phyloP scores from a whole-genome alignment of 352 stramenopile species.

The Phytophthora megakarya region DNA sequence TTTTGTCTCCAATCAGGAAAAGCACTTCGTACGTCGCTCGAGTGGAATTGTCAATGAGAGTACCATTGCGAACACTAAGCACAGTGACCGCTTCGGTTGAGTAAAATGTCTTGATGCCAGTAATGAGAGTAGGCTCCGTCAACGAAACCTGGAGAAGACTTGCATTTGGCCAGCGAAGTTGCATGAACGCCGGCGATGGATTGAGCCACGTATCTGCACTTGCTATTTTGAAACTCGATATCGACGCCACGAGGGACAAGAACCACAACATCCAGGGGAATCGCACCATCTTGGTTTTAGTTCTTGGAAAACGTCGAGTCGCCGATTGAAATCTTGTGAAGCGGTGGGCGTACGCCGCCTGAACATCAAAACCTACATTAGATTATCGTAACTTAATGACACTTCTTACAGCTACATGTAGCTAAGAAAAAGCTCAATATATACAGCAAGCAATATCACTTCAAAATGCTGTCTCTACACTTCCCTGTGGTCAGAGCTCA shows the following conservation, averaged over 20 bases:
- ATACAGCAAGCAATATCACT: slow-evolving; percentile 13
- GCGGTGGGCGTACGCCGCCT: slow-evolving; percentile 10
- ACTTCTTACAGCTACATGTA: not conserved
- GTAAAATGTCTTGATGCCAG: slow-evolving; percentile 34
- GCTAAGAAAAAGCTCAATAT: slow-evolving; percentile 27
- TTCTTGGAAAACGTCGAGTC: slow-evolving; percentile 11
- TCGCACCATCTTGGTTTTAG: slow-evolving; percentile 6
- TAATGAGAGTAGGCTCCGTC: slow-evolving; percentile 29
- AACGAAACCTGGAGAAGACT: slow-evolving; percentile 38
- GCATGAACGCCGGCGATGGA: slow-evolving; percentile 22
- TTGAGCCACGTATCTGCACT: slow-evolving; percentile 17
- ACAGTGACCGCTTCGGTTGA: slow-evolving; percentile 26
- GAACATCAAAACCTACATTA: slow-evolving; percentile 27
- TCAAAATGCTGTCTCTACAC: slow-evolving; percentile 11
- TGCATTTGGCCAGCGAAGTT: slow-evolving; percentile 37
- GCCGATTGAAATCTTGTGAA: slow-evolving; percentile 14
- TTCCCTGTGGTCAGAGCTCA: slow-evolving; percentile 20
- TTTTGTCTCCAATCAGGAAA: slow-evolving; percentile 32
- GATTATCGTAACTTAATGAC: slow-evolving; percentile 38
- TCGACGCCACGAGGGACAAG: slow-evolving; percentile 16
- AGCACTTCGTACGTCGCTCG: slow-evolving; percentile 36
- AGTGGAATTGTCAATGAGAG: slow-evolving; percentile 17
- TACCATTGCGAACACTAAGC: slow-evolving; percentile 33
- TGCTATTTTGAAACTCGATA: not conserved
- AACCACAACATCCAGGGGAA: slow-evolving; percentile 2